Evolutionary conservation across 176 grass and related monocot species (phyloP).

Genomic region (Oryza longistaminata): DNA sequence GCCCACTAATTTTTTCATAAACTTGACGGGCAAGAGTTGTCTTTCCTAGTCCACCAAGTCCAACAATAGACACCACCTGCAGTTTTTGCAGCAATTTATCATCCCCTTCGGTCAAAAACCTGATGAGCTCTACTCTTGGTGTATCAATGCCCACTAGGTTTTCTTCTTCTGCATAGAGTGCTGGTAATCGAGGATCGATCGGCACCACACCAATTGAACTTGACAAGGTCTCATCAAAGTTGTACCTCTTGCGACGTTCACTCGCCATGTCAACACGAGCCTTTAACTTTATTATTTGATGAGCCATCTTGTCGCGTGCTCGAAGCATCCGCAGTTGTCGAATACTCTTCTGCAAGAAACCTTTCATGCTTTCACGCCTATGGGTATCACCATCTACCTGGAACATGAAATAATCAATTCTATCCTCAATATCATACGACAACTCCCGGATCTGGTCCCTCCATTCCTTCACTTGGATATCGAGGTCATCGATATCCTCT

Average conservation of each 20-base stretch:
- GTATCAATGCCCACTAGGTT: neutral
- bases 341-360: neutral
- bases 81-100: no score
- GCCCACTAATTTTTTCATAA: neutral
- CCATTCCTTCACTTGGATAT: no score
- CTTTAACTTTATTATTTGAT: neutral
- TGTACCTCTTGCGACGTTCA: neutral
- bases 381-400: neutral
- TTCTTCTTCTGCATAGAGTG: neutral
- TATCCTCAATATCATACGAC: no score
- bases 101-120: neutral
- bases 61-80: constrained; percentile 1
- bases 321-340: neutral
- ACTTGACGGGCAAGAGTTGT: neutral
- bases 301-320: neutral
- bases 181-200: neutral
- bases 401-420: no score
- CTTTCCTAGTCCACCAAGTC: neutral
- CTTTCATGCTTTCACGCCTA: neutral
- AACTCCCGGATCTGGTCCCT: no score
- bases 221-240: neutral
- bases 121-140: neutral
- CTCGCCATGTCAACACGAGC: neutral
- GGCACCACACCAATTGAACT: neutral
- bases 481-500: neutral